phyloP scores from a whole-genome alignment of 495 filamentous ascomycete genomes.

The Lasiosphaeris hirsuta region DNA sequence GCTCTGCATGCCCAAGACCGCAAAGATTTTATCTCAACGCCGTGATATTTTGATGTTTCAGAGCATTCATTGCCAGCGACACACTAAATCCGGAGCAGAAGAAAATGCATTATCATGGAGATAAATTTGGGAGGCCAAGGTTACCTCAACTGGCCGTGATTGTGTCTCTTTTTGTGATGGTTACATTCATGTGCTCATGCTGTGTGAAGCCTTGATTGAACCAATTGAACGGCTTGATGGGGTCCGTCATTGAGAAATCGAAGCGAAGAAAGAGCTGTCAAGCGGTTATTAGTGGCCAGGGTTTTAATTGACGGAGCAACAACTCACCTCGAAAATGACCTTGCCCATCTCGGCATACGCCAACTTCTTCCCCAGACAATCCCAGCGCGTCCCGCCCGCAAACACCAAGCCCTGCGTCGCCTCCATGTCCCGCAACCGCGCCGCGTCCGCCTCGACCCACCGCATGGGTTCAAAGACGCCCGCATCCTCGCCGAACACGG shows the following conservation, averaged over 20 bases:
- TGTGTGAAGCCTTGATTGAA: conserved; percentile 10
- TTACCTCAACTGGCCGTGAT: no score
- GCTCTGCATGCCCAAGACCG: no score
- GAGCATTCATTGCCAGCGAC: no score
- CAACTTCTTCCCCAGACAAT: conserved; percentile 54
- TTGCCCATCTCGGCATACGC: conserved; percentile 56
- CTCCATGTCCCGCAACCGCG: conserved; percentile 46
- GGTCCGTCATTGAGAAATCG: conserved; percentile 45
- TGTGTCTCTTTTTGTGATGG: conserved; percentile 2
- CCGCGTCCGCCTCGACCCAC: conserved; percentile 45
- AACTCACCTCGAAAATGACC: conserved; percentile 47
- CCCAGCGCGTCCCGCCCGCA: conserved; percentile 48
- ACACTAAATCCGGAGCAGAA: no score
- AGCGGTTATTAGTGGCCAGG: no score
- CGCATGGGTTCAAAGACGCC: conserved; percentile 37
- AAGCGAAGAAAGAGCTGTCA: conserved; percentile 29
- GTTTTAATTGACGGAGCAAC: neutral
- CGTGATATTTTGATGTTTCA: no score
- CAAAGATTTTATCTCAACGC: no score
- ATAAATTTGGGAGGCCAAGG: no score
- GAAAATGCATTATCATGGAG: no score
- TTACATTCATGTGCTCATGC: conserved; percentile 12
- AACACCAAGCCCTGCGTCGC: conserved; percentile 48
- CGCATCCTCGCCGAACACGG: conserved; percentile 50
- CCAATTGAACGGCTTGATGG: conserved; percentile 34